These are phyloP conservation scores for Akebia trifoliata DNA, from an alignment of 164 flowering plant species.

Conservation along the genomic window DNA sequence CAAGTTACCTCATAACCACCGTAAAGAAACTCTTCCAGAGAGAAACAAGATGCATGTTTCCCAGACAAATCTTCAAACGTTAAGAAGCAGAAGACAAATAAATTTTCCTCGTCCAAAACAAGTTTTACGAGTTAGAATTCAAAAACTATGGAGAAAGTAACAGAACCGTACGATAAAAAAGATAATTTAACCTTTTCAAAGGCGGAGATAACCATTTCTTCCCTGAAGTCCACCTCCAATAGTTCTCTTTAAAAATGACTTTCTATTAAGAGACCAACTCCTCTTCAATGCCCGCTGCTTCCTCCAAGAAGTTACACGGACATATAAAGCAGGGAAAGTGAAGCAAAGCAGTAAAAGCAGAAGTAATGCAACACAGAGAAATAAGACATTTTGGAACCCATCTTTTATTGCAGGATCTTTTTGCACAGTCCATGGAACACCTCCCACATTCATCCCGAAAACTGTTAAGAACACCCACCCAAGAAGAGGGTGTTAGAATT, in stretches of 20 bases:
- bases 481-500: background rate
- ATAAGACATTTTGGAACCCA: conserved; percentile 82
- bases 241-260: conserved; percentile 55
- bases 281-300: conserved; percentile 40
- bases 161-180: background rate
- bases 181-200: conserved; percentile 1
- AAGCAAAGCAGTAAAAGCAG: conserved; percentile 65
- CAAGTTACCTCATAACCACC: background rate
- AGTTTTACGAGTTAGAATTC: background rate
- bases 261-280: conserved; percentile 75
- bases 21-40: background rate
- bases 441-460: conserved; percentile 99
- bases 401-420: conserved; percentile 46
- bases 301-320: conserved; percentile 50
- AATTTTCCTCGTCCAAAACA: background rate
- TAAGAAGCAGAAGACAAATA: background rate
- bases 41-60: background rate
- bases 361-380: conserved; percentile 56
- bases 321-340: conserved; percentile 53
- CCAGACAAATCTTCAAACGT: background rate
- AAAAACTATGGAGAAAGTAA: background rate
- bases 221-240: conserved; percentile 25
- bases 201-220: conserved; percentile 48
- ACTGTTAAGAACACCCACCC: conserved; percentile 33
- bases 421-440: conserved; percentile 95